phyloP scores from a whole-genome alignment of 257 asterid genomes.

The Jacaranda copaia region DNA sequence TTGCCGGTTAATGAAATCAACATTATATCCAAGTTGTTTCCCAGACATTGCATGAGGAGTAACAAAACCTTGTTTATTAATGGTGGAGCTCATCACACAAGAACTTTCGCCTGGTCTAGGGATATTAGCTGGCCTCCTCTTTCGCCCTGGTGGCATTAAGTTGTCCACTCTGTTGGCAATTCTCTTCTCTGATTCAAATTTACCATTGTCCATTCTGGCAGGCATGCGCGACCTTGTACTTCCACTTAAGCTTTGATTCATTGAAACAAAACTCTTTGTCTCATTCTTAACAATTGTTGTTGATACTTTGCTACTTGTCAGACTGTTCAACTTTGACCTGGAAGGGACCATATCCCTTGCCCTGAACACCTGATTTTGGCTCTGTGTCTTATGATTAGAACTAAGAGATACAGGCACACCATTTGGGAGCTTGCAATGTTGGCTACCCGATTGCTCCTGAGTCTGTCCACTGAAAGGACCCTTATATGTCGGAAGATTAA shows the following conservation, averaged over 20 bases:
- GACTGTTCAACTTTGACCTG: conserved; percentile 46
- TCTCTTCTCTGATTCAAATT: conserved; percentile 59
- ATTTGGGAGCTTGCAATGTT: conserved; percentile 41
- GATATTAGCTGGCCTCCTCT: conserved; percentile 58
- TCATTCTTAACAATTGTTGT: conserved; percentile 39
- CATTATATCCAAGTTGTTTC: conserved; percentile 39
- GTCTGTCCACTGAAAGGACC: conserved; percentile 44
- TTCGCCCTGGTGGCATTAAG: conserved; percentile 54
- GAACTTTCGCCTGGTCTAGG: conserved; percentile 53
- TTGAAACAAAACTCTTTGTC: conserved; percentile 44
- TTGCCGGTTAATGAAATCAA: conserved; percentile 33
- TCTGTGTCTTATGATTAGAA: conserved; percentile 40
- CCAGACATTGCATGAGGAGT: conserved; percentile 38
- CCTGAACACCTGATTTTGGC: conserved; percentile 50
- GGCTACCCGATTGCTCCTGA: conserved; percentile 44
- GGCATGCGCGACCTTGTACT: conserved; percentile 43
- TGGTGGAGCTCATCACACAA: conserved; percentile 37
- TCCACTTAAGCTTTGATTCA: conserved; percentile 42
- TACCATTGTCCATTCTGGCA: conserved; percentile 43
- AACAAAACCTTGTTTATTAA: conserved; percentile 30
- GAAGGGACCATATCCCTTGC: conserved; percentile 49
- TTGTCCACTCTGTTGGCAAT: conserved; percentile 42
- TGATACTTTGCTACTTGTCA: conserved; percentile 40
- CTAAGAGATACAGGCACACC: conserved; percentile 41
- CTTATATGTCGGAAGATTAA: conserved; percentile 34